Evolutionary conservation across 2,329 filamentous ascomycete species (phyloP).

Genomic region (Penicillium glabrum): DNA sequence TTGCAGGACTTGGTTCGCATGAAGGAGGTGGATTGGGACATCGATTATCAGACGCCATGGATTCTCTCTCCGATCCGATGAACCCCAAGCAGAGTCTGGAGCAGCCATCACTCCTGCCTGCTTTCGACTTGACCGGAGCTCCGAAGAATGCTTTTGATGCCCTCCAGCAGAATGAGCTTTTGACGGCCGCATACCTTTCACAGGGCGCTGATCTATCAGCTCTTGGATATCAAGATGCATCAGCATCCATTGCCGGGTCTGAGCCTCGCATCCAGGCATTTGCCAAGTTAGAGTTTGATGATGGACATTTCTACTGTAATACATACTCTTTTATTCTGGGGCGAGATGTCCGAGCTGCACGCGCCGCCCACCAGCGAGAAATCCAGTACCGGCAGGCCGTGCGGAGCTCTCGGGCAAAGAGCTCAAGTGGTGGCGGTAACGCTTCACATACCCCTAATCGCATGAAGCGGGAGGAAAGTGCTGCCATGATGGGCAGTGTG

Average conservation of each 20-base stretch:
- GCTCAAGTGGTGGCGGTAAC: slow-evolving; percentile 43
- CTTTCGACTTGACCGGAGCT: slow-evolving; percentile 34
- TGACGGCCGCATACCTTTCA: slow-evolving; percentile 40
- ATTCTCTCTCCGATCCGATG: slow-evolving; percentile 35
- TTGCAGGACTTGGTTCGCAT: slow-evolving; percentile 14
- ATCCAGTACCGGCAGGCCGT: slow-evolving; percentile 42
- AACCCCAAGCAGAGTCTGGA: slow-evolving; percentile 31
- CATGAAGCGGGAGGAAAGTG: slow-evolving; percentile 45
- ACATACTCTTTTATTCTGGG: slow-evolving; percentile 64
- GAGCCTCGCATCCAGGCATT: slow-evolving; percentile 57
- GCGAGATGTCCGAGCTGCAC: slow-evolving; percentile 57
- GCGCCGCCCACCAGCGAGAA: slow-evolving; percentile 47
- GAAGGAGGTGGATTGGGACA: slow-evolving; percentile 6
- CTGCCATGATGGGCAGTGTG: slow-evolving; percentile 48
- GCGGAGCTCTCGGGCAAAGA: slow-evolving; percentile 45
- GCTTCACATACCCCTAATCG: slow-evolving; percentile 47
- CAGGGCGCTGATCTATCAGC: slow-evolving; percentile 37
- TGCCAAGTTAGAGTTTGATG: slow-evolving; percentile 64
- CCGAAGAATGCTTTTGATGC: slow-evolving; percentile 38
- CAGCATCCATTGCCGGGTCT: slow-evolving; percentile 39
- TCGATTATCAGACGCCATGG: slow-evolving; percentile 24
- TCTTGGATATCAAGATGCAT: slow-evolving; percentile 36
- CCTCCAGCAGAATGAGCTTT: slow-evolving; percentile 41
- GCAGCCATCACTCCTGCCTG: slow-evolving; percentile 34
- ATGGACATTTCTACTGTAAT: slow-evolving; percentile 66